phyloP scores from a whole-genome alignment of 176 grass and related monocot species.

The Triticum timopheevii region DNA sequence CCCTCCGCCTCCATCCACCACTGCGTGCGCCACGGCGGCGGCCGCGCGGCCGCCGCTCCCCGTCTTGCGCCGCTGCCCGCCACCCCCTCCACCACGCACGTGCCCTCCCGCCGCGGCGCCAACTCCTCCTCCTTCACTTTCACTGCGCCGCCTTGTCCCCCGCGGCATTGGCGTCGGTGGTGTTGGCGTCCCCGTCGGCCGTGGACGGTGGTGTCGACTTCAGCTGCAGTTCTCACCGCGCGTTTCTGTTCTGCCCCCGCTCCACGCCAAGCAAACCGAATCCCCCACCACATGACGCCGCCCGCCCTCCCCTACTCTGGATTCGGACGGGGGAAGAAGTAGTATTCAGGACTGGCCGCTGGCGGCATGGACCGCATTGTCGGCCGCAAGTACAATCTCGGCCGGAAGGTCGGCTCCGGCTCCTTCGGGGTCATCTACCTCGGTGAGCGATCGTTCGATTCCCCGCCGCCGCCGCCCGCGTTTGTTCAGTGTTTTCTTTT shows the following conservation, averaged over 20 bases:
- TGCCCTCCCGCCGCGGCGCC: too few species aligned
- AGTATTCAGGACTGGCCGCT: not conserved
- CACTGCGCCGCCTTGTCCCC: too few species aligned
- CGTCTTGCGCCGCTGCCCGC: too few species aligned
- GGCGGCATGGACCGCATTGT: slow-evolving; percentile 77
- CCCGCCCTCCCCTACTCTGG: not conserved
- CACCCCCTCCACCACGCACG: too few species aligned
- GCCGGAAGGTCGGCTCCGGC: slow-evolving; percentile 88
- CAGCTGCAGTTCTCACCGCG: not conserved
- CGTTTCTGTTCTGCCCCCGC: not conserved
- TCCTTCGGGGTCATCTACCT: slow-evolving; percentile 96
- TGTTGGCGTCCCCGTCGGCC: too few species aligned
- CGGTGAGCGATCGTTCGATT: slow-evolving; percentile 39
- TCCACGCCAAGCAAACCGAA: not conserved
- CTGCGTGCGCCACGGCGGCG: too few species aligned
- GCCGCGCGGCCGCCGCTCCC: too few species aligned
- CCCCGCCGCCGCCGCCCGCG: not conserved
- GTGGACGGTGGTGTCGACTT: too few species aligned
- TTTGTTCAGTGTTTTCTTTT: not conserved
- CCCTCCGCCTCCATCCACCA: too few species aligned
- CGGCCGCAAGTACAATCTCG: slow-evolving; percentile 82
- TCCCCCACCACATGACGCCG: not conserved
- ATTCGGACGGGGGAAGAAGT: not conserved
- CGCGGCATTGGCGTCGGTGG: too few species aligned
- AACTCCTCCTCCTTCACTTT: too few species aligned